These are phyloP conservation scores for Selaginella moellendorffii DNA, from an alignment of 75 land plant species.

Conservation along the genomic window DNA sequence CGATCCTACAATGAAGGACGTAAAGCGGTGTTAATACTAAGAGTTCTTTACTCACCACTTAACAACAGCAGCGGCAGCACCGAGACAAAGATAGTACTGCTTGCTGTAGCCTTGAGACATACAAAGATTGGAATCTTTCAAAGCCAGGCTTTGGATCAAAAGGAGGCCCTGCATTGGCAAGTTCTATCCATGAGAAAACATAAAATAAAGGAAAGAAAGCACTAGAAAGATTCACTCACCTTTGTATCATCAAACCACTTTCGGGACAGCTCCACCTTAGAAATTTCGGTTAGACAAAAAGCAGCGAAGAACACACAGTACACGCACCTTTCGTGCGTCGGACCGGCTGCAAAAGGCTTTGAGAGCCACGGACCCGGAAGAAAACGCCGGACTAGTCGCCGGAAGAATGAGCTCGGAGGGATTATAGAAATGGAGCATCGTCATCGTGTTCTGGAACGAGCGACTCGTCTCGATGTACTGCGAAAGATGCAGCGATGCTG, in stretches of 20 bases:
- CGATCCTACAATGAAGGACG: slow-evolving; percentile 18
- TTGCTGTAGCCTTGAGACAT: slow-evolving; percentile 67
- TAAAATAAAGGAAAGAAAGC: not conserved
- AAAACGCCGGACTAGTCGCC: slow-evolving; percentile 38
- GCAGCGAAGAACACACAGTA: not conserved
- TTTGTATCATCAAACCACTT: slow-evolving; percentile 93
- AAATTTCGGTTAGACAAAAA: not conserved
- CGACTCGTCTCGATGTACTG: slow-evolving; percentile 97
- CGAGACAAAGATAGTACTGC: slow-evolving; percentile 91
- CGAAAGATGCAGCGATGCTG: slow-evolving; percentile 84
- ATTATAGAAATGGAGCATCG: slow-evolving; percentile 77
- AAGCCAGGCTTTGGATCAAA: slow-evolving; percentile 65
- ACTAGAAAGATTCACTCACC: slow-evolving; percentile 24
- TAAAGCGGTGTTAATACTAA: not conserved
- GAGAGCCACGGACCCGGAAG: not conserved
- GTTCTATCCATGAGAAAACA: not conserved
- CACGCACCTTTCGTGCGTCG: not conserved
- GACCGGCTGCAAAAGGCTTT: not conserved
- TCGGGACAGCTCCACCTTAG: slow-evolving; percentile 58
- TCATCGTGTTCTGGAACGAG: slow-evolving; percentile 86
- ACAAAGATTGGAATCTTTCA: slow-evolving; percentile 53
- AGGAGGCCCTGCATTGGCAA: slow-evolving; percentile 48
- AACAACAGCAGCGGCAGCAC: slow-evolving; percentile 79
- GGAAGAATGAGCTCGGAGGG: slow-evolving; percentile 74
- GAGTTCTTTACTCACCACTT: slow-evolving; percentile 39